phyloP scores from a whole-genome alignment of 495 filamentous ascomycete species.

The Hypoxylon crocopeplum region DNA sequence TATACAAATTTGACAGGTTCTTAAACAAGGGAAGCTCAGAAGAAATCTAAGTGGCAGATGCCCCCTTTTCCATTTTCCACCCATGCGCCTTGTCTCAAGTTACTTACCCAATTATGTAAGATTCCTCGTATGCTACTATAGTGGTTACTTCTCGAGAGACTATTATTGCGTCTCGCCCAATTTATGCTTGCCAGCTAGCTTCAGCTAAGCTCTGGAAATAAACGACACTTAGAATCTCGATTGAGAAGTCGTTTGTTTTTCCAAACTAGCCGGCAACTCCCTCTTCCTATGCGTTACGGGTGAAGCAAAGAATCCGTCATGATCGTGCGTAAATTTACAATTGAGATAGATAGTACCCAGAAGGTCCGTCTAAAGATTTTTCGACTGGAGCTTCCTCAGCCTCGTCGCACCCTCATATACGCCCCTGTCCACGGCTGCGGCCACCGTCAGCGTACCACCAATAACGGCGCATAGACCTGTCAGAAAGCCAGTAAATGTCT shows the following conservation, averaged over 20 bases:
- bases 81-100: too few species aligned
- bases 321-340: conserved; percentile 19
- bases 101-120: too few species aligned
- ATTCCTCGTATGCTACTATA: too few species aligned
- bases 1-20: too few species aligned
- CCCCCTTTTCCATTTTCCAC: too few species aligned
- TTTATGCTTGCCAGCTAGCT: too few species aligned
- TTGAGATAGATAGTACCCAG: conserved; percentile 4
- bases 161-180: too few species aligned
- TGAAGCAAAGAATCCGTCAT: conserved; percentile 8
- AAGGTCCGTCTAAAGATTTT: conserved; percentile 47
- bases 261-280: conserved; percentile 29
- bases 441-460: conserved; percentile 93
- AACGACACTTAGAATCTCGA: not conserved
- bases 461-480: conserved; percentile 94
- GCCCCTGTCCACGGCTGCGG: conserved; percentile 88
- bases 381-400: conserved; percentile 83
- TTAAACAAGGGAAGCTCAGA: too few species aligned
- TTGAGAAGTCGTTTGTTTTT: conserved; percentile 3
- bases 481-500: conserved; percentile 87
- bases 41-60: too few species aligned
- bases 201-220: not conserved
- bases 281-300: conserved; percentile 21
- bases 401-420: conserved; percentile 86
- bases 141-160: too few species aligned